Evolutionary conservation across 176 grass and related monocot species (phyloP), one percentile per base, ranked within the genome.

Genomic region (Olyra latifolia): DNA sequence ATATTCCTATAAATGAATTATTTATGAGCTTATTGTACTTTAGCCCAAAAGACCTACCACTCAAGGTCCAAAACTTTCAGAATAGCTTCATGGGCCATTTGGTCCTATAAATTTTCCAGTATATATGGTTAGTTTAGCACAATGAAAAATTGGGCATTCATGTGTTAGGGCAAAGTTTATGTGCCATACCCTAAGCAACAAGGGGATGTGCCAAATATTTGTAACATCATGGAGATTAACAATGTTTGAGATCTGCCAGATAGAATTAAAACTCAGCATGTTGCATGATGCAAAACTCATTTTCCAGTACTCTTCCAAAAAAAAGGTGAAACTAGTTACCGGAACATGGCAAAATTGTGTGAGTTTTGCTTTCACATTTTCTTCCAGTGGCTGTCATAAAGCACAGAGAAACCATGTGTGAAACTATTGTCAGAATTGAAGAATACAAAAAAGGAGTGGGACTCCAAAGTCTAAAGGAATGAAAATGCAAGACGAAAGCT

Each of bases 131-230:
- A 80, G 70, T 38, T 35, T 69, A 62, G 6, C 14, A 55, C 55
- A 84, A 80, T 28, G 7, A 69, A 17, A 84, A 56, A 35, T 75
- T 42, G 35, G 14, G 7, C 17, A 39, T 62, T 42, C 54, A 71
- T 32, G 25, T 4, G 35, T 56, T 29, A 45, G 9, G 14, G 64
- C 10, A 71, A 66, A 64, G 9, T 24, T 61, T 28, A 62, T 59
- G 73, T 62, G 81, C 23, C 76, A 80, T 98, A 96, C 97, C 93
- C 82, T 99, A 81, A 99, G 91, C 65, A 99, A 76, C 78, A 99
- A 83, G 52, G 97, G 97, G 76, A 99, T 96, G 59, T 89, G 97
- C 92, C 97, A 99, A 66, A 99, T 99, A 76, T 99, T 99, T 15
- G 93, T 76, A 80, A 99, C 97, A 86, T 99, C 97, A 74, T 96